Conservation (phyloP, 108 stramenopile species). For the Asterionellopsis glacialis region DNA sequence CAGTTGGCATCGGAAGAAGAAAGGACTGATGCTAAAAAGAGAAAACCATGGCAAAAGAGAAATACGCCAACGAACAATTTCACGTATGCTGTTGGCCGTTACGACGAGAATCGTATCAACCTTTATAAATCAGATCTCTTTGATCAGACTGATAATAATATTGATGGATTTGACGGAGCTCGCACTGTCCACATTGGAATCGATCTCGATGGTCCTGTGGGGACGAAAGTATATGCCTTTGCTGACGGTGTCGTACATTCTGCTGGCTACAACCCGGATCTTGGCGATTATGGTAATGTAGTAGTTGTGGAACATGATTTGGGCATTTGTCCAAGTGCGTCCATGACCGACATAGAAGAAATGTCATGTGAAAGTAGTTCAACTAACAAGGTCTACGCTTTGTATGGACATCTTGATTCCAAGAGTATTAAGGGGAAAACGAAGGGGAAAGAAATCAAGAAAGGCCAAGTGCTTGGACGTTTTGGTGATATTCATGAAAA, state of each 20-base stretch:
- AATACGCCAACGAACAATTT: constrained; percentile 2
- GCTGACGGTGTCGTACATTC: constrained; percentile 63
- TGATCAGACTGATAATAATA: constrained; percentile 27
- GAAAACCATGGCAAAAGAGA: background rate
- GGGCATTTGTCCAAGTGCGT: background rate
- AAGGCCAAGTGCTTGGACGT: constrained; percentile 22
- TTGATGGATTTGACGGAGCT: constrained; percentile 40
- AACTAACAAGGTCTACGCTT: constrained; percentile 41
- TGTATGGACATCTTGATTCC: constrained; percentile 76
- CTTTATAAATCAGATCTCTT: constrained; percentile 70
- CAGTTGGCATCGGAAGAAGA: constrained; percentile 11
- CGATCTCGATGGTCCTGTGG: constrained; percentile 73
- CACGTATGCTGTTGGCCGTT: constrained; percentile 53
- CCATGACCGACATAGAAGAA: background rate
- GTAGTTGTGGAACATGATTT: constrained; percentile 70
- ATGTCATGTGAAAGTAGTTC: too few species aligned
- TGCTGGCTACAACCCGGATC: constrained; percentile 68
- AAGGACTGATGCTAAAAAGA: background rate
- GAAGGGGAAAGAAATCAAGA: constrained; percentile 19
- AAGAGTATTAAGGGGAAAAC: constrained; percentile 11
- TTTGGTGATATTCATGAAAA: constrained; percentile 75
- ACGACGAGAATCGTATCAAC: constrained; percentile 68
- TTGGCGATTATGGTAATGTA: constrained; percentile 81
- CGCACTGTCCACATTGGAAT: constrained; percentile 78
- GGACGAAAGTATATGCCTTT: constrained; percentile 69